Base-by-base conservation (phyloP, 1,139 yeast species). In the Geotrichum restrictum region DNA sequence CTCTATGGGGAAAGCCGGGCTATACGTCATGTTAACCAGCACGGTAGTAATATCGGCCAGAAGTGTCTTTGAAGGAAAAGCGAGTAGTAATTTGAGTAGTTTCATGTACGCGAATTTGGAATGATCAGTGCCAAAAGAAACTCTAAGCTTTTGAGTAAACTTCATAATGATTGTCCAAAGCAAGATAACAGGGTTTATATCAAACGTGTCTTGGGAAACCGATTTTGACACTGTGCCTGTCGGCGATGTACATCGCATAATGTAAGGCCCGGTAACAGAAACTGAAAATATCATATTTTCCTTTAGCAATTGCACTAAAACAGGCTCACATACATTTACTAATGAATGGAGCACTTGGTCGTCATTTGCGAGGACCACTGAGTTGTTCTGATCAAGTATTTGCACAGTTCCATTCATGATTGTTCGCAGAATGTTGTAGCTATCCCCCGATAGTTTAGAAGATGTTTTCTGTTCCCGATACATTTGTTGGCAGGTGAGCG, bases 391-490 rank as follows among this genome's bases (percentile, higher is more conserved):
- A 10, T 42, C 36, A 13, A 42, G n/a, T n/a, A 38, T 13, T 18
- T 45, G 43, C 11, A 39, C 43, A n/a, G 43, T 14, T 24, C 49
- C 45, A 29, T 42, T 42, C 45, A 42, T 42, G 19, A 42, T 19
- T 10, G 45, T 42, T 16, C 45, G 36, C 11, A 45, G 27, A n/a
- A 45, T 43, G 27, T 38, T 45, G 18, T 37, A 45, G 38, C 37
- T 45, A 31, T 45, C 49, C 13, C 38, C 31, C 2, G 38, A 18
- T 29, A 36, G 11, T 8, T 32, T 32, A 18, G 13, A 22, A 3
- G 10, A 13, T 21, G 24, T 7, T 32, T 14, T 34, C 33, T 34
- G 39, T 8, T 13, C 37, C 27, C 37, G 18, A 11, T 42, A 31
- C 37, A 42, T 27, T 29, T 27, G 19, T 24, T 29, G 24, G 37